A percentile compares a stretch with the other conserved stretches of the same genome.
These are phyloP conservation scores for Platanthera zijinensis DNA, from an alignment of 106 monocot species.

Conservation along the genomic window DNA sequence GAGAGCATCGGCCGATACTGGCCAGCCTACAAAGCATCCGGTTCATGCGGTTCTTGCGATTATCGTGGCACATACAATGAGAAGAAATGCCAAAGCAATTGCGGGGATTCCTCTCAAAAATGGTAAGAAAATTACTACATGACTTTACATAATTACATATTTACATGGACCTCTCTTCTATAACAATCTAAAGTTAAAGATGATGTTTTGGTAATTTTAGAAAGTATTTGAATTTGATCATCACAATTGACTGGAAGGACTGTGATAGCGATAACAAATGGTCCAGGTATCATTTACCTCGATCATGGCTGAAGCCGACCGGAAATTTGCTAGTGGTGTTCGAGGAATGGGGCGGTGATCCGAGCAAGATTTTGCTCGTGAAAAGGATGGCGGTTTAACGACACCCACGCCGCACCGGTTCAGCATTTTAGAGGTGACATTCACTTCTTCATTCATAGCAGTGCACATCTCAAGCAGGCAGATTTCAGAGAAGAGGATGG, in stretches of 20 bases:
- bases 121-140: conserved; percentile 22
- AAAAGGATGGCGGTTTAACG: conserved; percentile 20
- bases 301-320: conserved; percentile 38
- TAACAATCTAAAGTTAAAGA: too few relatives aligned
- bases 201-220: too few relatives aligned
- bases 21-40: conserved; percentile 44
- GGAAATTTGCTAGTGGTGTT: conserved; percentile 36
- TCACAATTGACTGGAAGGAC: not conserved
- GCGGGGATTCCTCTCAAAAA: conserved; percentile 53
- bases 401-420: conserved; percentile 29
- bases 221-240: not conserved
- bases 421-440: conserved; percentile 1
- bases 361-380: conserved; percentile 33
- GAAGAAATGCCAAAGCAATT: conserved; percentile 42
- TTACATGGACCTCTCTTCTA: too few relatives aligned
- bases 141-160: too few relatives aligned
- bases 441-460: not conserved
- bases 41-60: conserved; percentile 30
- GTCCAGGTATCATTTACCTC: conserved; percentile 48
- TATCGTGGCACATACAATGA: conserved; percentile 44
- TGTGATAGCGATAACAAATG: not conserved
- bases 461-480: not conserved
- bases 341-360: conserved; percentile 31
- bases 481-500: not conserved
- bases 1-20: conserved; percentile 49